phyloP scores from a whole-genome alignment of 805 yeast species.

The Pichia membranifaciens region DNA sequence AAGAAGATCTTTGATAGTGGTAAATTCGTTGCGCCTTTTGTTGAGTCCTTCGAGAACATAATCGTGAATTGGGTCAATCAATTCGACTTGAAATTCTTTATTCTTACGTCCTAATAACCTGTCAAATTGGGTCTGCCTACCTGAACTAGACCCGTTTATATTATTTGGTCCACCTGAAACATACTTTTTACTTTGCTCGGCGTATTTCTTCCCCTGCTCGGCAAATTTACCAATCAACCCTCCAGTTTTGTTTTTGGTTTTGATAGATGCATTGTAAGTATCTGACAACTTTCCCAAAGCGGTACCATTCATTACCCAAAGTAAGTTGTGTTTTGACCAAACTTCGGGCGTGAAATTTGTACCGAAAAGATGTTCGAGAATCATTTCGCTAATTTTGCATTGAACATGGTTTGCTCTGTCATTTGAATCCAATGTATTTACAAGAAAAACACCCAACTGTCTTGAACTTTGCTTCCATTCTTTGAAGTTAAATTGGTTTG shows the following conservation, averaged over 20 bases:
- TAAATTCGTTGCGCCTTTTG: constrained; percentile 36
- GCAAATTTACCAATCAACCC: constrained; percentile 41
- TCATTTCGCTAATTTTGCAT: constrained; percentile 42
- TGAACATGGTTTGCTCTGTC: constrained; percentile 46
- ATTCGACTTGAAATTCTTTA: constrained; percentile 38
- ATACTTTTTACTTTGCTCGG: constrained; percentile 13
- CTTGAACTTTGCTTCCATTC: constrained; percentile 35
- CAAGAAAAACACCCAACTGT: constrained; percentile 46
- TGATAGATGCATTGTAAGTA: constrained; percentile 33
- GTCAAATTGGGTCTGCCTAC: constrained; percentile 30
- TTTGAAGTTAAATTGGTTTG: constrained; percentile 37
- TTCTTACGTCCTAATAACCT: constrained; percentile 45
- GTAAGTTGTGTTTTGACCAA: constrained; percentile 35
- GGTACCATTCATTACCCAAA: constrained; percentile 46
- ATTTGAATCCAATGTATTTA: constrained; percentile 45
- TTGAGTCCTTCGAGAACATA: constrained; percentile 39
- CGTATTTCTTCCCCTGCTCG: constrained; percentile 32
- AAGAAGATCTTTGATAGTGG: constrained; percentile 34
- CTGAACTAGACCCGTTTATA: constrained; percentile 12
- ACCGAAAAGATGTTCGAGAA: constrained; percentile 40
- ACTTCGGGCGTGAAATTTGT: constrained; percentile 32
- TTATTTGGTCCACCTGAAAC: constrained; percentile 17
- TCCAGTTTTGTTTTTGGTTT: constrained; percentile 37
- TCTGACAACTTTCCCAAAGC: constrained; percentile 35
- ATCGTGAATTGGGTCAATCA: constrained; percentile 51